A percentile compares a stretch with the other conserved stretches of the same genome.
Evolutionary conservation across 805 yeast genomes (phyloP).

Genomic region (Wickerhamiella siamensis): DNA sequence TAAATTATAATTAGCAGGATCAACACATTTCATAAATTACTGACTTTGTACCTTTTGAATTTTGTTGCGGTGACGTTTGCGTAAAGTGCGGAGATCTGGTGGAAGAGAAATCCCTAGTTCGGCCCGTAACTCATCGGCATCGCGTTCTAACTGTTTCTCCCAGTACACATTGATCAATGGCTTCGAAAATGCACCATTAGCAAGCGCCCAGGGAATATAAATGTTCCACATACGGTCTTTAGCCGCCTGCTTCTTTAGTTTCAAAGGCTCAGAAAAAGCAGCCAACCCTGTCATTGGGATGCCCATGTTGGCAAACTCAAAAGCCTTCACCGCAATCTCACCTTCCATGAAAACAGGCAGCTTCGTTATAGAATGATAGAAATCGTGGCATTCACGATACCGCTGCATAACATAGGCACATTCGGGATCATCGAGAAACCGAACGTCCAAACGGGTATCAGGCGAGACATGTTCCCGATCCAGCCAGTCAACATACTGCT

Average conservation of each 20-base stretch:
- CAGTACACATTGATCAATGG: slow-evolving; percentile 81
- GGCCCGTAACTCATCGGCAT: slow-evolving; percentile 54
- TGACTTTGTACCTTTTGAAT: background rate
- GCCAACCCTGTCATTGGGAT: slow-evolving; percentile 94
- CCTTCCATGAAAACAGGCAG: slow-evolving; percentile 88
- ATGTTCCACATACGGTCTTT: slow-evolving; percentile 42
- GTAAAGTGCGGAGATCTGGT: slow-evolving; percentile 57
- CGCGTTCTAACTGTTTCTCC: slow-evolving; percentile 68
- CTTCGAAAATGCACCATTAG: slow-evolving; percentile 55
- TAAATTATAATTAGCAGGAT: background rate
- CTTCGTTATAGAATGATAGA: slow-evolving; percentile 84
- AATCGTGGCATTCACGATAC: slow-evolving; percentile 89
- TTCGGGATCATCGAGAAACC: slow-evolving; percentile 76
- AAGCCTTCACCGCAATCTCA: slow-evolving; percentile 84
- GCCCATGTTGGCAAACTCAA: slow-evolving; percentile 84
- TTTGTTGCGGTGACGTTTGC: slow-evolving; percentile 27
- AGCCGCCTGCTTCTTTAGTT: slow-evolving; percentile 50
- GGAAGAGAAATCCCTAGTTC: slow-evolving; percentile 67
- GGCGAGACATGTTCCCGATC: slow-evolving; percentile 82
- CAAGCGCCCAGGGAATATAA: slow-evolving; percentile 79
- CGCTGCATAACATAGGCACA: slow-evolving; percentile 86
- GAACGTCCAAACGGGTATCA: slow-evolving; percentile 81
- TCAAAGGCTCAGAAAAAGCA: slow-evolving; percentile 74
- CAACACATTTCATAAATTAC: background rate
- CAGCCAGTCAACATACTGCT: slow-evolving; percentile 68